Conservation (phyloP, 495 filamentous ascomycete species). For the Extremus antarcticus region DNA sequence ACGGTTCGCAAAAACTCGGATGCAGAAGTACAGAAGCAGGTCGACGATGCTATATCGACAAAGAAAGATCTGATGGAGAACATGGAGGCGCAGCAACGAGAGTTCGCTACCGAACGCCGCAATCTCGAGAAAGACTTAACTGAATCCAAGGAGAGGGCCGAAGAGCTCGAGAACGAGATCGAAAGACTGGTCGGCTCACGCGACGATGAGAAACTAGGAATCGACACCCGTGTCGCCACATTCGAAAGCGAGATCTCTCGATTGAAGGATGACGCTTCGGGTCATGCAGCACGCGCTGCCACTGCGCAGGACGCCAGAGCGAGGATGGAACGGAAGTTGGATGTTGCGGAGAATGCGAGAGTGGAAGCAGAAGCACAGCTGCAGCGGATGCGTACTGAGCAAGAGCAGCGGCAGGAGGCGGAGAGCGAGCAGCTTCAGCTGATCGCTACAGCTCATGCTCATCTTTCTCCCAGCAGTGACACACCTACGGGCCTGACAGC, state of each 20-base stretch:
- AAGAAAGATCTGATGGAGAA: conserved; percentile 93
- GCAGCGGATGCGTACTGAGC: conserved; percentile 31
- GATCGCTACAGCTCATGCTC: conserved; percentile 51
- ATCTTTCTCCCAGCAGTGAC: conserved; percentile 47
- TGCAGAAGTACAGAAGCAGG: conserved; percentile 53
- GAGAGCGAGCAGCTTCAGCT: conserved; percentile 44
- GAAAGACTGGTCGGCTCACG: conserved; percentile 72
- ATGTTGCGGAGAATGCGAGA: conserved; percentile 39
- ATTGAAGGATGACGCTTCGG: conserved; percentile 15
- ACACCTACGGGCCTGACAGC: conserved; percentile 51
- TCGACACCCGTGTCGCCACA: conserved; percentile 55
- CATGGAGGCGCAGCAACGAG: conserved; percentile 78
- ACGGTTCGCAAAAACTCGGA: conserved; percentile 45
- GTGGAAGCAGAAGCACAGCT: conserved; percentile 33
- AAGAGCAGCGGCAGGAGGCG: conserved; percentile 36
- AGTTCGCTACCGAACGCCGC: conserved; percentile 76
- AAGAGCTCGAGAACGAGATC: conserved; percentile 83
- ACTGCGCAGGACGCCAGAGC: conserved; percentile 44
- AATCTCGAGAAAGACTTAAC: conserved; percentile 69
- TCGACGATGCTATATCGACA: conserved; percentile 76
- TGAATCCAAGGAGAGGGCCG: conserved; percentile 59
- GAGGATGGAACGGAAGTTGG: conserved; percentile 41
- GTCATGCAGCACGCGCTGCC: conserved; percentile 37
- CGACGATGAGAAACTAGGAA: conserved; percentile 60
- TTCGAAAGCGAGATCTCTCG: conserved; percentile 60